phyloP scores from a whole-genome alignment of 208 protist genomes.

The Leishmania lainsoni region DNA sequence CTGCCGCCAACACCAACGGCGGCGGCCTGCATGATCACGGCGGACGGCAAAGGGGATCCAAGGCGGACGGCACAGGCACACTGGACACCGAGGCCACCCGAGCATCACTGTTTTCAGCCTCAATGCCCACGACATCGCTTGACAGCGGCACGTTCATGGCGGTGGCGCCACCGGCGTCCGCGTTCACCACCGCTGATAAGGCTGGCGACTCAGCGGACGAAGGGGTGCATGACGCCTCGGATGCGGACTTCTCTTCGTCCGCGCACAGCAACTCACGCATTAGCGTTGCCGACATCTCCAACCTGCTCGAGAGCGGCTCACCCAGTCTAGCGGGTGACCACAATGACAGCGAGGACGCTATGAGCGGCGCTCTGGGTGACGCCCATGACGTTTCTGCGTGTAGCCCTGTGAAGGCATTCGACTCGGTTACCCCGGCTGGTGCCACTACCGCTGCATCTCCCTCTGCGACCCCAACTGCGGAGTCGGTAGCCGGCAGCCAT shows the following conservation, averaged over 20 bases:
- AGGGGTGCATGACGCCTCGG: background rate
- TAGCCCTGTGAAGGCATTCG: background rate
- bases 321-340: conserved; percentile 21
- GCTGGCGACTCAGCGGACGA: background rate
- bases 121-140: conserved; percentile 19
- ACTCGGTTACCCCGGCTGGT: background rate
- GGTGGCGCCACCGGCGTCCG: background rate
- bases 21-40: conserved; percentile 3
- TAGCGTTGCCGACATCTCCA: conserved; percentile 54
- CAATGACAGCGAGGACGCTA: conserved; percentile 6
- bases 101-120: conserved; percentile 13
- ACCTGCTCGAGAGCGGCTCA: conserved; percentile 30
- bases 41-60: background rate
- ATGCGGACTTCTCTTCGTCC: conserved; percentile 13
- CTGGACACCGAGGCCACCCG: background rate
- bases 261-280: conserved; percentile 55
- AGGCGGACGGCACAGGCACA: background rate
- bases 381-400: background rate
- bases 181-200: background rate
- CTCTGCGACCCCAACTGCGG: background rate
- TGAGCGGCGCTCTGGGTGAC: background rate
- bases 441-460: background rate
- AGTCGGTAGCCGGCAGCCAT: background rate
- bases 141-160: conserved; percentile 7
- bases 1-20: background rate